Percentiles rank a stretch among this genome's conserved stretches.
Evolutionary conservation across 805 yeast genomes (phyloP).

Genomic region (Helenozyma rhizophorensis): DNA sequence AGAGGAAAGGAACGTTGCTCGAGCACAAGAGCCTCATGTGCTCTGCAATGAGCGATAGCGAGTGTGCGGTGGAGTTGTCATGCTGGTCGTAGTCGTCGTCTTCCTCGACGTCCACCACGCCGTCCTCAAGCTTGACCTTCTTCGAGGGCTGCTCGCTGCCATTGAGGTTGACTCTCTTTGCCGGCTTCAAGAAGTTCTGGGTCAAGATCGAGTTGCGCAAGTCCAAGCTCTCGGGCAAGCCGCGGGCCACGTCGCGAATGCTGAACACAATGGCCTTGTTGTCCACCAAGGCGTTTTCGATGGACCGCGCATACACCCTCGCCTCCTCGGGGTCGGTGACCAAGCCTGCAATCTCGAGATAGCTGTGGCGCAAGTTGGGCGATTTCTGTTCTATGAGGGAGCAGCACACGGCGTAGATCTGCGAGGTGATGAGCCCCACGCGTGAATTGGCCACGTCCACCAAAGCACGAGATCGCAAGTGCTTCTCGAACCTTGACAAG

Average conservation of each 20-base stretch:
- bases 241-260: slow-evolving; percentile 29
- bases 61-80: slow-evolving; percentile 18
- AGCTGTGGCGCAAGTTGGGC: slow-evolving; percentile 37
- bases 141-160: slow-evolving; percentile 17
- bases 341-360: slow-evolving; percentile 43
- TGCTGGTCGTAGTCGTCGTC: slow-evolving; percentile 11
- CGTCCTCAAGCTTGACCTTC: slow-evolving; percentile 39
- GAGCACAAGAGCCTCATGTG: slow-evolving; percentile 68
- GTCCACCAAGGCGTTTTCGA: slow-evolving; percentile 32
- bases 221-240: slow-evolving; percentile 39
- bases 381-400: slow-evolving; percentile 54
- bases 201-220: slow-evolving; percentile 43
- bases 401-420: slow-evolving; percentile 59
- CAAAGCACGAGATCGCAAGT: slow-evolving; percentile 61
- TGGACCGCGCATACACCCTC: slow-evolving; percentile 18
- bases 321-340: slow-evolving; percentile 47
- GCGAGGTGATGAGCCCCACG: slow-evolving; percentile 64
- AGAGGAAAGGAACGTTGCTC: slow-evolving; percentile 52
- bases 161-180: slow-evolving; percentile 8
- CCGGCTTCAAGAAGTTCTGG: slow-evolving; percentile 38
- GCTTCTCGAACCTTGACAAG: slow-evolving; percentile 62
- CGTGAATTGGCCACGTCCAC: slow-evolving; percentile 59
- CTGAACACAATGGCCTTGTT: slow-evolving; percentile 32
- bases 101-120: slow-evolving; percentile 8
- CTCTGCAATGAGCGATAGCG: slow-evolving; percentile 41